These are phyloP conservation scores for Asclepias syriaca DNA, from an alignment of 257 asterid genomes.

Conservation along the genomic window DNA sequence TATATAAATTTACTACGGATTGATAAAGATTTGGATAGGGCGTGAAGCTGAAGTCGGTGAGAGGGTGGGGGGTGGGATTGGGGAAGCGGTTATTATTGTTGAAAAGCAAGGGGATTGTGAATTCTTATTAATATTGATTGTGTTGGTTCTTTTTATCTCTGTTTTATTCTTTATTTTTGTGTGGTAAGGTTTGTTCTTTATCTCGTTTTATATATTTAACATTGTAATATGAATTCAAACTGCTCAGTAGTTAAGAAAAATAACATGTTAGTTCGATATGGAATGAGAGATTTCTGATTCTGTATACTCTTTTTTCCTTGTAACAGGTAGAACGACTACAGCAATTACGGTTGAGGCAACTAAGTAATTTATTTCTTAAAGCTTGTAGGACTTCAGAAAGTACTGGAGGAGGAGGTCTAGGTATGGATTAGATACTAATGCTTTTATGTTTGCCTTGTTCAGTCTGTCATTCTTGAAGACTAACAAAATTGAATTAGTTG, in stretches of 20 bases:
- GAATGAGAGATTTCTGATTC: not conserved
- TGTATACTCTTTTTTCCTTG: conserved; percentile 7
- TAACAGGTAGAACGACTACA: conserved; percentile 53
- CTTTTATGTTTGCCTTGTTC: conserved; percentile 4
- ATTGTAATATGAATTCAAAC: not conserved
- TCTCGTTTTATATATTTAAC: not conserved
- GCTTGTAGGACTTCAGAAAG: conserved; percentile 35
- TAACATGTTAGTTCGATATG: not conserved
- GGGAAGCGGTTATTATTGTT: not conserved
- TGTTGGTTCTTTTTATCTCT: conserved; percentile 14
- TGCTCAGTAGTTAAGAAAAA: not conserved
- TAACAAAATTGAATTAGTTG: not conserved
- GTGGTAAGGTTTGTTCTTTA: not conserved
- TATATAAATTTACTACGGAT: not conserved
- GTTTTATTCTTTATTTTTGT: conserved; percentile 4
- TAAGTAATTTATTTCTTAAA: conserved; percentile 43
- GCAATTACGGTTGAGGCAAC: conserved; percentile 56
- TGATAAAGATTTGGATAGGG: conserved; percentile 1
- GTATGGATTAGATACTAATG: conserved; percentile 23
- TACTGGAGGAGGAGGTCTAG: conserved; percentile 41
- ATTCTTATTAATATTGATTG: not conserved
- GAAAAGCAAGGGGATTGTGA: not conserved
- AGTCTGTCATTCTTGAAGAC: not conserved
- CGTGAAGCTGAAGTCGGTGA: not conserved
- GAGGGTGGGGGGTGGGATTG: not conserved